Conservation (phyloP, 768 basidiomycete genomes). For the Amanita rubescens region DNA sequence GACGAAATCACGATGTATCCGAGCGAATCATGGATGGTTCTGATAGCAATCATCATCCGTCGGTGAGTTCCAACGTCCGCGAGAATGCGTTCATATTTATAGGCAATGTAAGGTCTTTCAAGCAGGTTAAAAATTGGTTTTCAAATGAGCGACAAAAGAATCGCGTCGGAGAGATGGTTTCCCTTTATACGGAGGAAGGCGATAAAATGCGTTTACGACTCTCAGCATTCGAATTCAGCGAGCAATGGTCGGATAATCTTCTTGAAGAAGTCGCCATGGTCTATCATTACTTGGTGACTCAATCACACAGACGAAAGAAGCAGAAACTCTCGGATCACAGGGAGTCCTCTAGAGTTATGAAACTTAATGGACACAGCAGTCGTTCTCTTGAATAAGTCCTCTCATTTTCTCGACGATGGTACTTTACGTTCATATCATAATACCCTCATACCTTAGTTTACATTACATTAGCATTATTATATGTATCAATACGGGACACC, state of each 20-base stretch:
- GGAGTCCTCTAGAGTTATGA: conserved; percentile 1
- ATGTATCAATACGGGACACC: conserved; percentile 1
- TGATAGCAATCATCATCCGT: conserved; percentile 49
- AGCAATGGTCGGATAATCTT: conserved; percentile 54
- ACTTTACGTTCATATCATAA: conserved; percentile 3
- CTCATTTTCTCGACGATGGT: neutral
- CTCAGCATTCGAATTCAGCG: conserved; percentile 38
- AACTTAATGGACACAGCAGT: conserved; percentile 5
- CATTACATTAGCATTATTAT: conserved; percentile 10
- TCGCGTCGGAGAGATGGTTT: conserved; percentile 32
- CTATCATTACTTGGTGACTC: conserved; percentile 38
- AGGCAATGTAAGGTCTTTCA: conserved; percentile 36
- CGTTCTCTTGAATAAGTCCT: conserved; percentile 6
- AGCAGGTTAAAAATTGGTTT: conserved; percentile 63
- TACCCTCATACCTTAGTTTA: neutral
- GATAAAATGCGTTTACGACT: conserved; percentile 42
- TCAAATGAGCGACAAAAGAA: conserved; percentile 53
- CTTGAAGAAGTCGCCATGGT: conserved; percentile 59
- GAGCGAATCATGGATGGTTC: conserved; percentile 50
- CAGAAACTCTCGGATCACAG: neutral
- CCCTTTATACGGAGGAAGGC: conserved; percentile 29
- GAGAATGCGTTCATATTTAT: conserved; percentile 3
- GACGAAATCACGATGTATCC: conserved; percentile 63
- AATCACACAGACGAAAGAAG: conserved; percentile 18
- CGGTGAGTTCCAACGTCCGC: conserved; percentile 28